These are phyloP conservation scores for Xerocomellus intermedius DNA, from an alignment of 768 basidiomycete genomes.

Conservation along the genomic window DNA sequence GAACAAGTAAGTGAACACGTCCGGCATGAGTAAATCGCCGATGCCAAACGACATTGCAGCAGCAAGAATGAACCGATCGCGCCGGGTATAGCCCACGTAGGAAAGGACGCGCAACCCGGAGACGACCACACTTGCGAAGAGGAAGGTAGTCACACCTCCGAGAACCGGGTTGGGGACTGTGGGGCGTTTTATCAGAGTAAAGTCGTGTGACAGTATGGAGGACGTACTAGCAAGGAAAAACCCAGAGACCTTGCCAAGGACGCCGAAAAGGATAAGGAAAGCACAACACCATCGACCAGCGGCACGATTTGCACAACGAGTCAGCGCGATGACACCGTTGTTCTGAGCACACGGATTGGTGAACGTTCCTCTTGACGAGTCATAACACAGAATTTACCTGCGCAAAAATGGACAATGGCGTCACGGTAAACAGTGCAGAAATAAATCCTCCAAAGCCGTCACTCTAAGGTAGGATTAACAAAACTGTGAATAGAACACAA, in stretches of 20 bases:
- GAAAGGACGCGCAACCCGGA: conserved; percentile 72
- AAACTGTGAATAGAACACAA: background rate
- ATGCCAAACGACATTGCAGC: conserved; percentile 69
- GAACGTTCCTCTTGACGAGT: background rate
- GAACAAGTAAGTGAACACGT: conserved; percentile 68
- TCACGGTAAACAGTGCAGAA: conserved; percentile 77
- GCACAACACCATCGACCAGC: conserved; percentile 79
- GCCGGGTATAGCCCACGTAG: conserved; percentile 54
- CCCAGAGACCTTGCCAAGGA: conserved; percentile 80
- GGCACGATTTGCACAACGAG: conserved; percentile 76
- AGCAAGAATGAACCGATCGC: conserved; percentile 68
- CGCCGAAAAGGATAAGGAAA: conserved; percentile 78
- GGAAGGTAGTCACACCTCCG: conserved; percentile 85
- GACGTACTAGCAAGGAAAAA: conserved; percentile 72
- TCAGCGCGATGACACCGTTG: conserved; percentile 81
- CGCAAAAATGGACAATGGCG: conserved; percentile 77
- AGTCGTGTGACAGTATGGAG: background rate
- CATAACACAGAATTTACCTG: conserved; percentile 36
- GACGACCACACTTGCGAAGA: conserved; percentile 72
- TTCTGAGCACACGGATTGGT: conserved; percentile 42
- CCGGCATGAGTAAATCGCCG: conserved; percentile 66
- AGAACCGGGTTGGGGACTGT: conserved; percentile 75
- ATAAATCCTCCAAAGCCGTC: conserved; percentile 83
- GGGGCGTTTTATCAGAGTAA: background rate
- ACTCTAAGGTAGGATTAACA: conserved; percentile 36